Base-by-base conservation (phyloP, 139 green algal genomes). In the Trebouxia sp. region DNA sequence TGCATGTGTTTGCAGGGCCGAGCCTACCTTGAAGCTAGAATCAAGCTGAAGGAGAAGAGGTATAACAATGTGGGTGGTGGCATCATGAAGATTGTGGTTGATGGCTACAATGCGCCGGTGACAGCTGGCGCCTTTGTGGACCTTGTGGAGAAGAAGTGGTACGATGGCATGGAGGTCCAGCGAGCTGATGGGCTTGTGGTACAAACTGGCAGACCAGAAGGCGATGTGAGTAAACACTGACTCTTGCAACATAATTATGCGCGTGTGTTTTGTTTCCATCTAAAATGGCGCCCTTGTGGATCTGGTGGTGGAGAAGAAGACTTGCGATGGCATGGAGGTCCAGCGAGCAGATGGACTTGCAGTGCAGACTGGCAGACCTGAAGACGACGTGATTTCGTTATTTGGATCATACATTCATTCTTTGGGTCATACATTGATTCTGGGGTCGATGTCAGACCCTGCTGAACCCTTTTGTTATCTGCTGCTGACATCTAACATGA, bases 251-350 rank as follows among this genome's bases (percentile, higher is more conserved):
- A 58, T 14, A 17, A 58, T 58, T 17, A 58, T n/a, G n/a, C n/a
- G n/a, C n/a, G n/a, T n/a, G n/a, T n/a, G n/a, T n/a, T n/a, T n/a
- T n/a, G n/a, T n/a, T n/a, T n/a, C n/a, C n/a, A n/a, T n/a, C n/a
- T n/a, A n/a, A n/a, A n/a, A n/a, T n/a, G 97, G 96, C 38, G 92
- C 97, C 83, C 99, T 99, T 85, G 78, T 96, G n/a, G 97, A 99
- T 89, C 92, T n/a, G n/a, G n/a, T 99, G 32, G 95, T 97, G 39
- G 14, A 85, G 22, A 81, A 87, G 15, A 80, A 85, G 24, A 98
- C 98, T 85, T 99, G 99, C 82, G 86, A 99, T 82, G 83, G 87
- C 83, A 98, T 98, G 95, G 92, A 97, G 78, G 94, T 99, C 56
- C 95, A 98, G 86, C 90, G 94, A 35, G 90, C 95, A 0, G 97